These are phyloP conservation scores for Acrocalymma vagum DNA, from an alignment of 2,329 filamentous ascomycete genomes.

Conservation along the genomic window DNA sequence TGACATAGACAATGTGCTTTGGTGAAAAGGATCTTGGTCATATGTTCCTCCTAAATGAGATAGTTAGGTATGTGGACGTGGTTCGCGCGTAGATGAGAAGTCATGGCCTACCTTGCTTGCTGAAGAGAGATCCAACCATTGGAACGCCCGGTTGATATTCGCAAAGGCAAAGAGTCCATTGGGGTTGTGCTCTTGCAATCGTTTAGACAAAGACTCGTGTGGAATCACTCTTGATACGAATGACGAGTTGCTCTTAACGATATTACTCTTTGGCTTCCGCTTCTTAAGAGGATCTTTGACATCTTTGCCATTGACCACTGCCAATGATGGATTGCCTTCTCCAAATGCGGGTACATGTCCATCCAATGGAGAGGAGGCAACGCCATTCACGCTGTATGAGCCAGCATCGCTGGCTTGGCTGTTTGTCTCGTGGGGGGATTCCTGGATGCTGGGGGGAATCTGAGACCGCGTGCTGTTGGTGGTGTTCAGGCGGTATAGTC, in stretches of 20 bases:
- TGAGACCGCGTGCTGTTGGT: conserved; percentile 51
- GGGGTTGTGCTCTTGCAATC: conserved; percentile 77
- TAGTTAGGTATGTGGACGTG: not conserved
- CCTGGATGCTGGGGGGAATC: conserved; percentile 57
- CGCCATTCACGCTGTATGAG: conserved; percentile 51
- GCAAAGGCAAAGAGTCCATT: conserved; percentile 91
- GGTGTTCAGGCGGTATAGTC: conserved; percentile 51
- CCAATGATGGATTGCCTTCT: conserved; percentile 81
- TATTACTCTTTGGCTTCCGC: conserved; percentile 96
- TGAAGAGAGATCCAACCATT: conserved; percentile 92
- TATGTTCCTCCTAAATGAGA: conserved; percentile 75
- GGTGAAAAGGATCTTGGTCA: conserved; percentile 96
- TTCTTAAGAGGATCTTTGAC: conserved; percentile 72
- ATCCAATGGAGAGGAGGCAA: conserved; percentile 37
- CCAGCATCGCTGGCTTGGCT: conserved; percentile 56
- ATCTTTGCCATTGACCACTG: conserved; percentile 69
- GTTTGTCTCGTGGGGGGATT: conserved; percentile 52
- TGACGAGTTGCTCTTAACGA: conserved; percentile 97
- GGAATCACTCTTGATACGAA: conserved; percentile 97
- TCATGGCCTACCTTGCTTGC: conserved; percentile 65
- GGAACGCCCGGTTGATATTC: conserved; percentile 93
- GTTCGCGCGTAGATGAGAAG: not conserved
- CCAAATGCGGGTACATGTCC: conserved; percentile 75
- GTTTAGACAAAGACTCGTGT: conserved; percentile 81
- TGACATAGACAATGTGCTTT: conserved; percentile 96